Evolutionary conservation across 73 alveolate genomes (phyloP).

Genomic region (Stentor roeselii): DNA sequence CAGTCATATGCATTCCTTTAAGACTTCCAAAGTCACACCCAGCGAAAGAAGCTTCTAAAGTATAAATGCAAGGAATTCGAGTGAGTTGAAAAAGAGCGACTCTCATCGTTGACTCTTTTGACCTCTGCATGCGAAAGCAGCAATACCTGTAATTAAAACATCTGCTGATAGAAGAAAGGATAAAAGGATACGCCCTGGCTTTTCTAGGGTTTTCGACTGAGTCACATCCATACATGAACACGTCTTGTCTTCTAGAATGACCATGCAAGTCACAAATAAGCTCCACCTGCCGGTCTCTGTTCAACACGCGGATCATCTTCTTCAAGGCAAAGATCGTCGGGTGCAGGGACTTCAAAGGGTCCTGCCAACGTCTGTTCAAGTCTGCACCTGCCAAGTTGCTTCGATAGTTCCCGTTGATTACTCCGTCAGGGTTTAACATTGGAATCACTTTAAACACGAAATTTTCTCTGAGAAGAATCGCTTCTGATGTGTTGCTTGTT

Average conservation of each 20-base stretch:
- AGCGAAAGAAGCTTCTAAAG: constrained; percentile 64
- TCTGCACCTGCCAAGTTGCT: constrained; percentile 97
- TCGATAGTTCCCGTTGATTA: constrained; percentile 93
- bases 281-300: constrained; percentile 88
- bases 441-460: constrained; percentile 91
- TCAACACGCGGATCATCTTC: constrained; percentile 82
- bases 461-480: constrained; percentile 79
- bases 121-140: constrained; percentile 77
- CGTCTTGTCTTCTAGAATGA: constrained; percentile 87
- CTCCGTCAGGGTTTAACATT: constrained; percentile 99
- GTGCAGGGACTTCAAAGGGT: constrained; percentile 92
- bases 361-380: constrained; percentile 96
- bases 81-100: constrained; percentile 70
- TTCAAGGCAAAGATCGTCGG: constrained; percentile 92
- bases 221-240: constrained; percentile 17
- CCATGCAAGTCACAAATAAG: constrained; percentile 99
- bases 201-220: background rate
- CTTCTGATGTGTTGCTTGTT: constrained; percentile 82
- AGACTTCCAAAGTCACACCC: constrained; percentile 50
- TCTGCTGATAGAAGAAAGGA: constrained; percentile 67
- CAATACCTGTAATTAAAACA: constrained; percentile 64
- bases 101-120: constrained; percentile 82
- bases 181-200: constrained; percentile 58
- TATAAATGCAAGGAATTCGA: constrained; percentile 41
- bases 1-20: constrained; percentile 47